phyloP scores from a whole-genome alignment of 2,329 filamentous ascomycete species.

The Colletotrichum chrysophilum region DNA sequence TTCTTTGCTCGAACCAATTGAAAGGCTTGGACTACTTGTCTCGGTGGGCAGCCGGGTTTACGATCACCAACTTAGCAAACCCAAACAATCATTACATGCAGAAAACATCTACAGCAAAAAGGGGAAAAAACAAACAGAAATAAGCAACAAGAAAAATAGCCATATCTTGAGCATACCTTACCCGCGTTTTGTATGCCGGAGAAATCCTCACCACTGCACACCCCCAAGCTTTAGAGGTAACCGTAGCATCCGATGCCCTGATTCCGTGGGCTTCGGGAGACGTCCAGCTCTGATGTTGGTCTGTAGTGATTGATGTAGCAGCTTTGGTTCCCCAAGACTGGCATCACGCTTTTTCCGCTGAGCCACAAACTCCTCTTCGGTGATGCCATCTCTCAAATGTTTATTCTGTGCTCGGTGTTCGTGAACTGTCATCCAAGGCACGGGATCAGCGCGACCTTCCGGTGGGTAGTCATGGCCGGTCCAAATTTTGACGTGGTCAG shows the following conservation, averaged over 20 bases:
- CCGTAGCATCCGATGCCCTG: constrained; percentile 36
- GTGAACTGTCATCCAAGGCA: constrained; percentile 47
- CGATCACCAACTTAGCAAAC: neutral
- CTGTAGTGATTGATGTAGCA: constrained; percentile 57
- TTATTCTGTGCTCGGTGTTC: constrained; percentile 52
- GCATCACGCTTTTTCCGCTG: constrained; percentile 48
- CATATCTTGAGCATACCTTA: neutral
- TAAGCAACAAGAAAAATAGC: neutral
- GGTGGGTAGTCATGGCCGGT: constrained; percentile 61
- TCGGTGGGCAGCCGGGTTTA: neutral
- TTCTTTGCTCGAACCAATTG: neutral
- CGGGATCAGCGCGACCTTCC: constrained; percentile 32
- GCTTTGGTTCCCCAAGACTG: constrained; percentile 44
- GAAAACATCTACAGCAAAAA: neutral
- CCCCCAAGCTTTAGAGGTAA: constrained; percentile 35
- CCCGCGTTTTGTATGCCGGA: neutral
- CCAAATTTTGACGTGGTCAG: constrained; percentile 52
- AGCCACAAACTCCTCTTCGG: constrained; percentile 48
- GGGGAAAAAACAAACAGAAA: too few species aligned
- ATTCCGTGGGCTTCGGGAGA: constrained; percentile 38
- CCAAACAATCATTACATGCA: neutral
- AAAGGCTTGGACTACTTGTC: neutral
- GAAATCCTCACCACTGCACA: constrained; percentile 56
- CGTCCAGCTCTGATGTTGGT: constrained; percentile 56
- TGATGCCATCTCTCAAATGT: constrained; percentile 48